These are phyloP conservation scores for Barnettozyma vustinii DNA, from an alignment of 805 yeast genomes.

Conservation along the genomic window DNA sequence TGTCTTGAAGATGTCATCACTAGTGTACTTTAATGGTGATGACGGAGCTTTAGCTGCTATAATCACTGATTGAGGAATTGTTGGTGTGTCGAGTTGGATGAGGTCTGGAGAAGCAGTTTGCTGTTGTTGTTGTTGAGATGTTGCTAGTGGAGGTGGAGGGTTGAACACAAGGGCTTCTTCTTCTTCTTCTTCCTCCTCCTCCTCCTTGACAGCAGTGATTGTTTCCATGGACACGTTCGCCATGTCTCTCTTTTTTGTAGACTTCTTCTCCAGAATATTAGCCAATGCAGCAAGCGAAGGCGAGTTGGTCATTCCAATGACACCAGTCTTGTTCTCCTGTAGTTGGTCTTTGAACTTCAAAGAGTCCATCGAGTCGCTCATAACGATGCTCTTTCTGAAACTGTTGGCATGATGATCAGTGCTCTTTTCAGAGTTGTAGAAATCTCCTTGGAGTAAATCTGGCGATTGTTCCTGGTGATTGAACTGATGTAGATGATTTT, in stretches of 20 bases:
- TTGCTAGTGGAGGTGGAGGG: neutral
- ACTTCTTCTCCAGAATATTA: conserved; percentile 33
- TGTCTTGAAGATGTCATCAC: conserved; percentile 23
- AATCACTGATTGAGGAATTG: neutral
- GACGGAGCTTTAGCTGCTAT: neutral
- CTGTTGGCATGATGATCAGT: conserved; percentile 16
- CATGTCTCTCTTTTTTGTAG: conserved; percentile 11
- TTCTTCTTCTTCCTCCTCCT: conserved; percentile 4
- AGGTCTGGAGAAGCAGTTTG: conserved; percentile 28
- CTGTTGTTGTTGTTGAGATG: neutral
- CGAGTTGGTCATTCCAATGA: conserved; percentile 34
- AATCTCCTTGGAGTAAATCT: conserved; percentile 16
- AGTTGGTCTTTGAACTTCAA: conserved; percentile 1
- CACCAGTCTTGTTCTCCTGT: conserved; percentile 5
- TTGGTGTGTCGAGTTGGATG: conserved; percentile 29
- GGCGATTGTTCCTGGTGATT: conserved; percentile 17
- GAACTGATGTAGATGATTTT: conserved; percentile 4
- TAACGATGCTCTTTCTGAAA: conserved; percentile 20
- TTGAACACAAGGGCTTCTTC: neutral
- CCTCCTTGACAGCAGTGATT: conserved; percentile 9
- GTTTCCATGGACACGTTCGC: conserved; percentile 12
- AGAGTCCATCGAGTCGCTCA: conserved; percentile 23
- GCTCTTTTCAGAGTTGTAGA: conserved; percentile 16
- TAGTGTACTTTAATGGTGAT: neutral
- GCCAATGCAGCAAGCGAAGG: conserved; percentile 41